Percentiles rank a stretch among this genome's conserved stretches.
phyloP scores from a whole-genome alignment of 129 eudicot genomes.

The Pulicaria dysenterica region DNA sequence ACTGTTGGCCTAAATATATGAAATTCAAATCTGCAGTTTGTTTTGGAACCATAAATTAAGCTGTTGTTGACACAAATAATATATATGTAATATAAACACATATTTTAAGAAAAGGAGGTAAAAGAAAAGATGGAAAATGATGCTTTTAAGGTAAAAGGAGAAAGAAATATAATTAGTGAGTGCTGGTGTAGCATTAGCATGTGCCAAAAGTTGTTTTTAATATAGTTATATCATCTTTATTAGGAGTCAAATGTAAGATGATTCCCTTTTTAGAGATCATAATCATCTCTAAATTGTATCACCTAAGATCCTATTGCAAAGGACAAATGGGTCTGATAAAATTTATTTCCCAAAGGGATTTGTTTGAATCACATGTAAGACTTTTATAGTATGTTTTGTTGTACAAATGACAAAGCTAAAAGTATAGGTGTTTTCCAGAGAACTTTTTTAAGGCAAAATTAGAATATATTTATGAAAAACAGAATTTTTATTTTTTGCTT shows the following conservation, averaged over 20 bases:
- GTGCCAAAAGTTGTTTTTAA: conserved; percentile 19
- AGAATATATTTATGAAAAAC: no score
- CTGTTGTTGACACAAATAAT: not conserved
- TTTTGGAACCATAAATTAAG: not conserved
- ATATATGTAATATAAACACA: not conserved
- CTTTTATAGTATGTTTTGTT: no score
- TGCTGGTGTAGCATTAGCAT: conserved; percentile 25
- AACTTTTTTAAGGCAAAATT: no score
- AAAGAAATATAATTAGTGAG: conserved; percentile 17
- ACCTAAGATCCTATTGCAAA: not conserved
- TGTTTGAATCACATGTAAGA: no score
- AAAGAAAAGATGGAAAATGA: conserved; percentile 1
- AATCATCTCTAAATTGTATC: conserved; percentile 1
- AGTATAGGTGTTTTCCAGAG: no score
- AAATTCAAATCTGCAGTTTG: not conserved
- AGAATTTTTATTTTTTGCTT: no score
- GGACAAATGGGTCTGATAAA: not conserved
- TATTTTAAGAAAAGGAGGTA: not conserved
- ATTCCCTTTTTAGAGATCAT: conserved; percentile 28
- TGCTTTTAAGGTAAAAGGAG: conserved; percentile 27
- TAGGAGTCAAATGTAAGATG: conserved; percentile 24
- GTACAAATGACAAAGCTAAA: no score
- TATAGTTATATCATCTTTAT: not conserved
- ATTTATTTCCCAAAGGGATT: not conserved
- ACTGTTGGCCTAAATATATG: not conserved